Evolutionary conservation across 805 yeast species (phyloP).

Genomic region (Candida takata): DNA sequence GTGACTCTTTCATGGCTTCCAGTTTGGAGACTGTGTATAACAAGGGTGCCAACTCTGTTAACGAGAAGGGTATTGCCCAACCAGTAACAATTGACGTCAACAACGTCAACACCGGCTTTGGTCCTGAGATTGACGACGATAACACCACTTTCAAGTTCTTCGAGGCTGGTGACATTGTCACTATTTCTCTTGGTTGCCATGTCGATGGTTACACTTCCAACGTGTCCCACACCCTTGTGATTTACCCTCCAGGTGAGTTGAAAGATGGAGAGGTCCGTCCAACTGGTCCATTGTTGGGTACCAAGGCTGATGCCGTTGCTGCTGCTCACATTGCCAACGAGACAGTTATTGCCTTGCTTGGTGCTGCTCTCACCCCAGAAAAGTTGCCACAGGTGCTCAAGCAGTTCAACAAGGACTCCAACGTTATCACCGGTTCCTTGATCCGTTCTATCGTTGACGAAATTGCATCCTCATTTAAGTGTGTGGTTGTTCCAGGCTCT

Average conservation of each 20-base stretch:
- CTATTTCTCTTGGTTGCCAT: constrained; percentile 81
- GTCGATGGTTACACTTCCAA: constrained; percentile 92
- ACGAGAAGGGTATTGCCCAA: constrained; percentile 86
- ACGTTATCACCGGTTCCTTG: constrained; percentile 55
- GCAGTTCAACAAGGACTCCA: constrained; percentile 19
- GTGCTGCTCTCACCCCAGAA: constrained; percentile 68
- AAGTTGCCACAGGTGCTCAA: constrained; percentile 54
- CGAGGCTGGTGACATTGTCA: constrained; percentile 76
- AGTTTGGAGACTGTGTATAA: constrained; percentile 56
- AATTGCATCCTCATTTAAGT: constrained; percentile 78
- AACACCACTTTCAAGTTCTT: constrained; percentile 34
- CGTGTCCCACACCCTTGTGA: constrained; percentile 79
- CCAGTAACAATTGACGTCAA: constrained; percentile 89
- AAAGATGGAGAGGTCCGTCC: constrained; percentile 37
- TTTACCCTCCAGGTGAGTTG: constrained; percentile 58
- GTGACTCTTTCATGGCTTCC: constrained; percentile 66
- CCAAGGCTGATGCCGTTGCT: constrained; percentile 81
- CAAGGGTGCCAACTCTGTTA: constrained; percentile 41
- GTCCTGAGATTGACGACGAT: constrained; percentile 77
- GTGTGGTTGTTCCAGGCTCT: constrained; percentile 87
- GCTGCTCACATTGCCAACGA: constrained; percentile 89
- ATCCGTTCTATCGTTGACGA: constrained; percentile 75
- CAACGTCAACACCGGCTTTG: constrained; percentile 68
- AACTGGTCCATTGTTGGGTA: constrained; percentile 74
- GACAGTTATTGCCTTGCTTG: constrained; percentile 71